Conservation (phyloP, 345 rosid species). For the Murraya koenigii region DNA sequence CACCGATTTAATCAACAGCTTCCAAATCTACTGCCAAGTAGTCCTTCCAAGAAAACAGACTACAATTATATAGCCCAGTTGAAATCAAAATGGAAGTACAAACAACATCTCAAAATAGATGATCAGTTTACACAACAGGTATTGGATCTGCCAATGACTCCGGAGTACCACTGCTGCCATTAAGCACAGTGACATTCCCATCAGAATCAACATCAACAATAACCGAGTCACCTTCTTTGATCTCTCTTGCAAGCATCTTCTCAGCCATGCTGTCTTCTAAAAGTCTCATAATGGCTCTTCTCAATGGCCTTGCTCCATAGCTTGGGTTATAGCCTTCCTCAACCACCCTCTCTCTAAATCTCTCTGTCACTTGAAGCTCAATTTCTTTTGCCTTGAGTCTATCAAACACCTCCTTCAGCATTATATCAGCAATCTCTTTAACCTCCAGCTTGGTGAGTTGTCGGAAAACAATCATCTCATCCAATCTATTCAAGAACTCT, state of each 20-base stretch:
- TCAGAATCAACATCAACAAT: conserved; percentile 82
- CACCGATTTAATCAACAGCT: conserved; percentile 9
- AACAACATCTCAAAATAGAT: conserved; percentile 22
- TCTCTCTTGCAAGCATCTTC: conserved; percentile 94
- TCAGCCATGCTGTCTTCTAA: conserved; percentile 98
- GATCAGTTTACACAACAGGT: conserved; percentile 39
- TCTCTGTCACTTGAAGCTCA: conserved; percentile 95
- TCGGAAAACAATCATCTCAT: conserved; percentile 95
- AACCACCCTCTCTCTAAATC: conserved; percentile 84
- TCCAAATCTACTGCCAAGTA: conserved; percentile 18
- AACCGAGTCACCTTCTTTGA: conserved; percentile 90
- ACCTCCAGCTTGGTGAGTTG: conserved; percentile 91
- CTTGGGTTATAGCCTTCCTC: conserved; percentile 96
- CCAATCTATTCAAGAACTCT: conserved; percentile 90
- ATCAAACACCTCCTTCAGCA: conserved; percentile 84
- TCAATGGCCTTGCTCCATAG: conserved; percentile 93
- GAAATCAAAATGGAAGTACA: conserved; percentile 18
- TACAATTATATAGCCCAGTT: conserved; percentile 24
- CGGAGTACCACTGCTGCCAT: conserved; percentile 64
- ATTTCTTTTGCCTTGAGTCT: conserved; percentile 75
- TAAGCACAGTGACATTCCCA: conserved; percentile 83
- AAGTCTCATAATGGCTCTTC: conserved; percentile 95
- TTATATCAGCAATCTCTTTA: conserved; percentile 87
- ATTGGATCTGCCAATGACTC: conserved; percentile 55
- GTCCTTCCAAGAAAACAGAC: conserved; percentile 29